A percentile compares a stretch with the other conserved stretches of the same genome.
Evolutionary conservation across 1,284 basidiomycete species (phyloP).

Genomic region (Sanghuangporus sanghuang): DNA sequence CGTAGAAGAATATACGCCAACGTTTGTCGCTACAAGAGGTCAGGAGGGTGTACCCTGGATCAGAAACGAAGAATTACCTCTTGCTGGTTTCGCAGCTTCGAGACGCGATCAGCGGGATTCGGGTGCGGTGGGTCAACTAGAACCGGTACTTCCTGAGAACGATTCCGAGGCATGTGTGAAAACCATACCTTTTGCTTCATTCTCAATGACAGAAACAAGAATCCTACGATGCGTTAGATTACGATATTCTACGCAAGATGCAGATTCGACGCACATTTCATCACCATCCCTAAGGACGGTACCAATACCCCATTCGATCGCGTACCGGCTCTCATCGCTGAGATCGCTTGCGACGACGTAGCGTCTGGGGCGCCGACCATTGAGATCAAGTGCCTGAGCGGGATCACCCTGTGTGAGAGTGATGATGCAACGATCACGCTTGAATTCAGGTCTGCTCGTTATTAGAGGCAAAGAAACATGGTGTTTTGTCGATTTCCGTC

Average conservation of each 20-base stretch:
- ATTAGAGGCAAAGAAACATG: slow-evolving; percentile 58
- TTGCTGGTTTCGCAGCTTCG: slow-evolving; percentile 81
- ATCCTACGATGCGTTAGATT: slow-evolving; percentile 36
- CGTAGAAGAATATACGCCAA: slow-evolving; percentile 82
- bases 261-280: slow-evolving; percentile 49
- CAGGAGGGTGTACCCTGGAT: slow-evolving; percentile 8
- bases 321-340: slow-evolving; percentile 88
- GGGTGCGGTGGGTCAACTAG: slow-evolving; percentile 76
- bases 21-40: slow-evolving; percentile 66
- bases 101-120: slow-evolving; percentile 63
- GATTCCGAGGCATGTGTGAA: slow-evolving; percentile 12
- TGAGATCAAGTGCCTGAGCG: slow-evolving; percentile 43
- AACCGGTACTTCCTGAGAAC: slow-evolving; percentile 7
- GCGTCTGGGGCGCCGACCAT: slow-evolving; percentile 53
- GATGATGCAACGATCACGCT: slow-evolving; percentile 91
- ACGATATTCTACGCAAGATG: slow-evolving; percentile 1
- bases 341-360: slow-evolving; percentile 94
- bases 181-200: slow-evolving; percentile 76
- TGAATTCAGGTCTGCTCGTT: slow-evolving; percentile 79
- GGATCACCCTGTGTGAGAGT: slow-evolving; percentile 84
- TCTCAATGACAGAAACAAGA: slow-evolving; percentile 89
- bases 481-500: slow-evolving; percentile 53
- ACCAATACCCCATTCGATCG: slow-evolving; percentile 94
- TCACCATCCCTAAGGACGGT: slow-evolving; percentile 95
- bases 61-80: slow-evolving; percentile 49